Conservation (phyloP, 495 filamentous ascomycete species). For the Corynascus novoguineensis region DNA sequence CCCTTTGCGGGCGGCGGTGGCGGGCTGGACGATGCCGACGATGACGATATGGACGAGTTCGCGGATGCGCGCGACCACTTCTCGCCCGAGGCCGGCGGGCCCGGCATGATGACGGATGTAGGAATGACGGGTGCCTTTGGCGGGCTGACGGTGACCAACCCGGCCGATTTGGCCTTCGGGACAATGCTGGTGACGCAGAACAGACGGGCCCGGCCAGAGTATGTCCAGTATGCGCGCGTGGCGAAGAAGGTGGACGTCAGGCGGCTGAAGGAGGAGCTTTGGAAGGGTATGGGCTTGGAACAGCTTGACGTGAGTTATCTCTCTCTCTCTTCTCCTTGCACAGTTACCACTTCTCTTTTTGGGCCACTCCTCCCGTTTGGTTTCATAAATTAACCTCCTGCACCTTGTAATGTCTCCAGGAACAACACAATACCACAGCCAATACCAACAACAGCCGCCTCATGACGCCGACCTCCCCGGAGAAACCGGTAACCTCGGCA, state of each 20-base stretch:
- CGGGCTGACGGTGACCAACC: constrained; percentile 46
- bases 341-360: background rate
- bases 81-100: constrained; percentile 63
- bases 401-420: background rate
- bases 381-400: background rate
- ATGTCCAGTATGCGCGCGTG: constrained; percentile 90
- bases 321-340: background rate
- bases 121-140: constrained; percentile 46
- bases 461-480: constrained; percentile 20
- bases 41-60: constrained; percentile 71
- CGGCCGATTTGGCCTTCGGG: constrained; percentile 66
- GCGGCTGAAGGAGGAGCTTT: constrained; percentile 90
- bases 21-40: constrained; percentile 60
- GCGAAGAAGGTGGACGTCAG: constrained; percentile 99
- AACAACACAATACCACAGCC: background rate
- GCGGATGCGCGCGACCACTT: constrained; percentile 89
- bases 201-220: constrained; percentile 78
- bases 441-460: constrained; percentile 5
- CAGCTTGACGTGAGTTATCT: constrained; percentile 35
- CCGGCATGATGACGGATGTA: constrained; percentile 27
- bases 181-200: constrained; percentile 89
- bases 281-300: constrained; percentile 77
- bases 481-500: constrained; percentile 21
- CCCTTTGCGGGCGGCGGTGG: constrained; percentile 63
- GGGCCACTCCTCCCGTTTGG: background rate